Evolutionary conservation across 495 filamentous ascomycete genomes (phyloP), one percentile per base, ranked within the genome.

Genomic region (Gamarada debralockiae): DNA sequence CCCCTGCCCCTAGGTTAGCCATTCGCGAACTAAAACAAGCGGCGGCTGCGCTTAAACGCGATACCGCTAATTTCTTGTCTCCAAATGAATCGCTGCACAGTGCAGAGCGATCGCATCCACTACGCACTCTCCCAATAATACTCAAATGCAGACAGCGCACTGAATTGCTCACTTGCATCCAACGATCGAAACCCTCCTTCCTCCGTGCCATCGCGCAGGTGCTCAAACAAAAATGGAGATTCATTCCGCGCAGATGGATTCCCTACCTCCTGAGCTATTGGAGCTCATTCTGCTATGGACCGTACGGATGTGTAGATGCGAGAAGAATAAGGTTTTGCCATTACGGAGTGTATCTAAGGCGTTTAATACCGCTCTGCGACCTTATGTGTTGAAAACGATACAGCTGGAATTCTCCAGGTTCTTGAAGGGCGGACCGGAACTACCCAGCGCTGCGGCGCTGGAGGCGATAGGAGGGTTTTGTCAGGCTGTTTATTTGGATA

Each of bases 371-470:
- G 43, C 46, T 3, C 23, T 65, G 15, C 36, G 48, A 21, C 59
- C 58, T 6, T 56, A 55, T 27, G 39, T 62, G 9, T 58, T 62
- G 37, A 57, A 55, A 27, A 62, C 52, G 0, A 47, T 65, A 13
- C 55, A 65, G 36, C 22, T 65, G 27, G 59, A 65, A n/a, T 59
- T 57, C 47, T 57, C 58, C 6, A 21, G 44, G 22, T 62, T 65
- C 27, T 22, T 52, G 15, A 13, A 44, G 2, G 25, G 43, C 38
- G 33, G 27, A 12, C 37, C 41, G n/a, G 34, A 21, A 8, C 39
- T 36, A 20, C 48, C 50, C 1, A 33, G 44, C 46, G 4, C 51
- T 3, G 41, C 21, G 34, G 29, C 24, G 1, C 22, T 63, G 17
- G 34, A 13, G 12, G 21, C 29, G 2, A 36, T 57, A 7, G 52